These are phyloP conservation scores for Myotisia sp. DNA, from an alignment of 2,329 filamentous ascomycete species.

Conservation along the genomic window DNA sequence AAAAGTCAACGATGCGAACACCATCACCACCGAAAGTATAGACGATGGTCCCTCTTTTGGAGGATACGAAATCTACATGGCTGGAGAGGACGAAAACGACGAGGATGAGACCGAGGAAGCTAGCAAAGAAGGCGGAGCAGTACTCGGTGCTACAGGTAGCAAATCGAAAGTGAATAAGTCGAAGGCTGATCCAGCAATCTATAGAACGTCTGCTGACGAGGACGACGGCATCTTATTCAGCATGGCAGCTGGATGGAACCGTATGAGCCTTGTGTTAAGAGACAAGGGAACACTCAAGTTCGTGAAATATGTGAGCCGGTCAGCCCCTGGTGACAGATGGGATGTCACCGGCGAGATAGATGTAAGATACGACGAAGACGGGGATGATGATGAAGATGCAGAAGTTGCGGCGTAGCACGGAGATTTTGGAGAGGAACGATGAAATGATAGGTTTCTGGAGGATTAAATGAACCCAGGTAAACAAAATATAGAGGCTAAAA, in stretches of 20 bases:
- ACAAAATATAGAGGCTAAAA: constrained; percentile 15
- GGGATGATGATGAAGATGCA: constrained; percentile 25
- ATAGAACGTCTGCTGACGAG: constrained; percentile 55
- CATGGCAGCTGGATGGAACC: constrained; percentile 68
- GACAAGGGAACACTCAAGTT: constrained; percentile 80
- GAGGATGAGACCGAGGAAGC: constrained; percentile 44
- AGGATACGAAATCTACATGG: constrained; percentile 70
- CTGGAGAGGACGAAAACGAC: constrained; percentile 57
- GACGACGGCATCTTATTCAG: constrained; percentile 62
- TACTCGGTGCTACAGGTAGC: constrained; percentile 22
- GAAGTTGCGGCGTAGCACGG: constrained; percentile 9
- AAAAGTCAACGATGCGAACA: constrained; percentile 21
- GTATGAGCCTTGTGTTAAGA: constrained; percentile 73
- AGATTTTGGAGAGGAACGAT: constrained; percentile 18
- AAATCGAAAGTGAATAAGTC: constrained; percentile 20
- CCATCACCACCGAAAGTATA: constrained; percentile 25
- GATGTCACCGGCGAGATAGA: constrained; percentile 71
- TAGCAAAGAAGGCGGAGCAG: constrained; percentile 20
- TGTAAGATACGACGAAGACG: constrained; percentile 46
- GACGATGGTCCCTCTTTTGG: constrained; percentile 28
- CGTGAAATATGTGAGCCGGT: constrained; percentile 83
- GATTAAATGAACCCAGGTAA: no score
- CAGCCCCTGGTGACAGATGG: constrained; percentile 79
- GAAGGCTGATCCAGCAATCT: constrained; percentile 63
- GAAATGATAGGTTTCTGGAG: no score